phyloP scores from a whole-genome alignment of 169 alveolate genomes.

The Cryptosporidium viatorum region DNA sequence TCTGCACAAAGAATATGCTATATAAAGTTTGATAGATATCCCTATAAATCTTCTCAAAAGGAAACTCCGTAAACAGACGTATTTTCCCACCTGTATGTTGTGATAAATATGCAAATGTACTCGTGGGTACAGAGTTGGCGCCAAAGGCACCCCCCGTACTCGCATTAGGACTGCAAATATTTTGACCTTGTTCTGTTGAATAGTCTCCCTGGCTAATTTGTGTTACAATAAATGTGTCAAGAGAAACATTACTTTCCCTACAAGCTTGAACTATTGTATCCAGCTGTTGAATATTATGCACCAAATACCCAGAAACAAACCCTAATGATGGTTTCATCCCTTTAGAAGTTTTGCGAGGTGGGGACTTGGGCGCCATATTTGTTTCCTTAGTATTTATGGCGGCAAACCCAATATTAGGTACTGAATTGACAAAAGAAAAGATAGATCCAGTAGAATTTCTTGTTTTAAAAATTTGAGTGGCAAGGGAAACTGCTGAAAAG shows the following conservation, averaged over 20 bases:
- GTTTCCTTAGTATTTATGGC: slow-evolving; percentile 55
- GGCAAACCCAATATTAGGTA: slow-evolving; percentile 65
- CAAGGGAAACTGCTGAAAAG: slow-evolving; percentile 54
- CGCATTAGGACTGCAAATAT: neutral
- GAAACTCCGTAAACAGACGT: slow-evolving; percentile 37
- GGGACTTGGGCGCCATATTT: slow-evolving; percentile 62
- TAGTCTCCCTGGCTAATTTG: neutral
- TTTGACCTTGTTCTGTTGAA: slow-evolving; percentile 1
- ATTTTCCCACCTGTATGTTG: slow-evolving; percentile 72
- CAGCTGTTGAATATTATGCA: slow-evolving; percentile 56
- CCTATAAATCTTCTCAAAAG: slow-evolving; percentile 33
- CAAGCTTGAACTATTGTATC: slow-evolving; percentile 42
- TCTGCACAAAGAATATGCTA: slow-evolving; percentile 24
- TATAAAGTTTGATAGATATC: slow-evolving; percentile 52
- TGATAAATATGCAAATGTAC: slow-evolving; percentile 60
- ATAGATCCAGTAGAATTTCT: slow-evolving; percentile 44
- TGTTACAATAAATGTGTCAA: slow-evolving; percentile 56
- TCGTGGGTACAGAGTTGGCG: slow-evolving; percentile 25
- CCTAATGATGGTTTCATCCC: slow-evolving; percentile 59
- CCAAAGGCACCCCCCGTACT: neutral
- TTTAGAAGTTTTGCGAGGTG: slow-evolving; percentile 66
- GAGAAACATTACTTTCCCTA: slow-evolving; percentile 27
- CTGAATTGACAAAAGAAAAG: slow-evolving; percentile 30
- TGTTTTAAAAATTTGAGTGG: slow-evolving; percentile 41
- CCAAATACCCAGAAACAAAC: slow-evolving; percentile 69